phyloP scores from a whole-genome alignment of 768 basidiomycete species.

The Filobasidium floriforme region DNA sequence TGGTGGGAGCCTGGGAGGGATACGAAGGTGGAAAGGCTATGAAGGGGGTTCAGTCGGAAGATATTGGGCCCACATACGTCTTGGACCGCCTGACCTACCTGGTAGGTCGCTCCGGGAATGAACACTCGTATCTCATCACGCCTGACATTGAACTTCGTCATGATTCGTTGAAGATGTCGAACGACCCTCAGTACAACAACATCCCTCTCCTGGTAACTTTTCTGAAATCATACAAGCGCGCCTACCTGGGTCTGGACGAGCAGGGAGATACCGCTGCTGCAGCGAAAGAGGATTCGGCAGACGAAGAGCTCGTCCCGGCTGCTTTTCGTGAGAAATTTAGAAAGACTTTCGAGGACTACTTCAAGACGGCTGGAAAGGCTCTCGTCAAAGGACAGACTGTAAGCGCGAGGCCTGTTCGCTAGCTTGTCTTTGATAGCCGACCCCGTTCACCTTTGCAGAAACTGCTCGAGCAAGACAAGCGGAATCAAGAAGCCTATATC shows the following conservation, averaged over 20 bases:
- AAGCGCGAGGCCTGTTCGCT: no score
- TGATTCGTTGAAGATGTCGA: constrained; percentile 58
- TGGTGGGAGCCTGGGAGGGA: constrained; percentile 73
- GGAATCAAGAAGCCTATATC: constrained; percentile 98
- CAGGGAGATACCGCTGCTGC: constrained; percentile 8
- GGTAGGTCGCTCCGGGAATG: constrained; percentile 49
- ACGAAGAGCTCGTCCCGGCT: constrained; percentile 70
- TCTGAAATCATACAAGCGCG: constrained; percentile 80
- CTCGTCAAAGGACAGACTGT: constrained; percentile 86
- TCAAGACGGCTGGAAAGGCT: constrained; percentile 83
- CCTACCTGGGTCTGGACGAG: constrained; percentile 62
- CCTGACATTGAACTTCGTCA: background rate
- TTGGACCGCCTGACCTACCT: constrained; percentile 78
- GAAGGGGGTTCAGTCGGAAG: constrained; percentile 57
- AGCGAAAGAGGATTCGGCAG: constrained; percentile 28
- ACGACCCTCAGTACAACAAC: constrained; percentile 76
- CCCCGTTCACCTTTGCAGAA: constrained; percentile 51
- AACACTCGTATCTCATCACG: background rate
- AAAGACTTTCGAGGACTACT: constrained; percentile 88
- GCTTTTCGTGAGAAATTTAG: constrained; percentile 82
- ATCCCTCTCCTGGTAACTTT: constrained; percentile 85
- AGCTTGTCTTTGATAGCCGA: no score
- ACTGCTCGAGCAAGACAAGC: constrained; percentile 89
- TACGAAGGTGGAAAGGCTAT: constrained; percentile 46
- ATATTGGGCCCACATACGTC: constrained; percentile 55